These are phyloP conservation scores for Cordyceps farinosa DNA, from an alignment of 2,329 filamentous ascomycete species.

Conservation along the genomic window DNA sequence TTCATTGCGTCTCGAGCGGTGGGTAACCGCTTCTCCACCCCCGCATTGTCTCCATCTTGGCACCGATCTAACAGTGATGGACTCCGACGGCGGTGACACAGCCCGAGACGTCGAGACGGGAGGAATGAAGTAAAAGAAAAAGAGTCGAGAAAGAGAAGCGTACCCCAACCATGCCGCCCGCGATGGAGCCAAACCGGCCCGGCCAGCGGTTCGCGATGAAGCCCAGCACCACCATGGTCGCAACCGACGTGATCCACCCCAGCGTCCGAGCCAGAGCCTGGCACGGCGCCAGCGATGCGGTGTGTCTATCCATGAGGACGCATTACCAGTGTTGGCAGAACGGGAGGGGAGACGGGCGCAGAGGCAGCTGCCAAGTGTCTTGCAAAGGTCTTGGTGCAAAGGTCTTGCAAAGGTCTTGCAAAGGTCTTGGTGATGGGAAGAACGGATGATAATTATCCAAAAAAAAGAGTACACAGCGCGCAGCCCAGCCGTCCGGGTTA, in stretches of 20 bases:
- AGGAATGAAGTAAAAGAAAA: neutral
- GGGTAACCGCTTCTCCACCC: conserved; percentile 1
- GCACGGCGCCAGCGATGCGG: neutral
- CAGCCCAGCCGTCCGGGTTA: neutral
- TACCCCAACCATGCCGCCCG: conserved; percentile 33
- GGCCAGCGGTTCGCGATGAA: conserved; percentile 33
- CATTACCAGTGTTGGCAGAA: neutral
- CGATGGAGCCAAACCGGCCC: conserved; percentile 26
- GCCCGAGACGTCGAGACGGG: neutral
- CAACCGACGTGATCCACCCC: conserved; percentile 32
- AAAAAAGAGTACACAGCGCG: no score
- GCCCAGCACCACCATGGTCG: conserved; percentile 30
- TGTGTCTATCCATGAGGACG: neutral
- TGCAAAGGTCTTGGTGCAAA: no score
- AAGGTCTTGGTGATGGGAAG: no score
- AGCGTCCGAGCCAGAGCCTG: conserved; percentile 26
- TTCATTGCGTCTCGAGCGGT: conserved; percentile 4
- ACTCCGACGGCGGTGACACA: neutral
- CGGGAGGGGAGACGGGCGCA: no score
- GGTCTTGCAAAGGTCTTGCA: no score
- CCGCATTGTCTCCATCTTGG: conserved; percentile 12
- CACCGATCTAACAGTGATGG: conserved; percentile 6
- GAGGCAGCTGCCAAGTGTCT: no score
- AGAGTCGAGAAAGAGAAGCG: conserved; percentile 18
- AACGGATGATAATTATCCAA: no score